Base-by-base conservation (phyloP, 371 early-diverging fungal genomes). In the Blyttiomyces sp. region DNA sequence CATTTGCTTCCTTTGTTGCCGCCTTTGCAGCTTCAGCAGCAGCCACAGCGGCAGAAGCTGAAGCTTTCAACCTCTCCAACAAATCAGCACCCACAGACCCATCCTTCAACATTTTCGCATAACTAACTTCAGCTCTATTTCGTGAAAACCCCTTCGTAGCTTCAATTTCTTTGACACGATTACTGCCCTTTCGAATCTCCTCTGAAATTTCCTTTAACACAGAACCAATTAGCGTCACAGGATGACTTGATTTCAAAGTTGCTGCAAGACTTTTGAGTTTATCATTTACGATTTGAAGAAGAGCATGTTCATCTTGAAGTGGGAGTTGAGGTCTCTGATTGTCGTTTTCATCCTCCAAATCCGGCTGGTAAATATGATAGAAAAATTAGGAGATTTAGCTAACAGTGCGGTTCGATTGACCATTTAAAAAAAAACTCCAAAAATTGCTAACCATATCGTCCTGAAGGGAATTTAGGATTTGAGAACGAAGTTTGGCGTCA, bases 71-170 rank as follows among this genome's bases (percentile, higher is more conserved):
- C 6, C 43, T 16, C 33, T 23, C 32, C 13, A 19, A 7, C 23
- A 49, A 28, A 33, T 45, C 49, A 4, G 21, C 21, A 35, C 39
- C 53, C n/a, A 23, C n/a, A 36, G 17, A 27, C 17, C 7, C 21
- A 26, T n/a, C 21, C 17, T 35, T 28, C 19, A 19, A 1, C 5
- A 17, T 26, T 7, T 30, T 44, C 7, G 60, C 54, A 48, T 55
- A 60, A 23, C 46, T 56, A 19, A 65, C 66, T 31, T 65, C 66
- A 6, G 66, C 53, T 26, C 54, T 54, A 17, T 61, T 19, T 31
- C 28, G 24, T 17, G 43, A 42, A 21, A 49, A 54, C 43, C 27
- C 49, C 4, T 45, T 19, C 17, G 13, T 21, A 5, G 13, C 21
- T 30, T 54, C 60, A 23, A 54, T 16, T 5, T 6, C 19, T 43